These are phyloP conservation scores for Termitomyces sp. DNA, from an alignment of 1,284 basidiomycete genomes.

Conservation along the genomic window DNA sequence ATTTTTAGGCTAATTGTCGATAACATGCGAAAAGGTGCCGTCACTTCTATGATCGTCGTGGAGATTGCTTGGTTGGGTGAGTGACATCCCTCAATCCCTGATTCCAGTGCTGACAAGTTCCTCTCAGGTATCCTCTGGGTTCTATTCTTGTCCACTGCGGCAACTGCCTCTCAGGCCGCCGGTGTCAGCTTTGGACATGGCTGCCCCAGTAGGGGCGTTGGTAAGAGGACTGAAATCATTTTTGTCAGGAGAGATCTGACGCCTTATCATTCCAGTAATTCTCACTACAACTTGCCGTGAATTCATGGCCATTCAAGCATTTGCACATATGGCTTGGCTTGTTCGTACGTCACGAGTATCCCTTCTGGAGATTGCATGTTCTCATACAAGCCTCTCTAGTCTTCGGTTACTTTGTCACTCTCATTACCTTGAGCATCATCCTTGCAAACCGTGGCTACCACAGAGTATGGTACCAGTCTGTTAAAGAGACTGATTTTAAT, in stretches of 20 bases:
- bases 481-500: constrained; percentile 34
- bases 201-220: constrained; percentile 11
- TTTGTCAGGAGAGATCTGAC: not conserved
- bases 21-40: constrained; percentile 33
- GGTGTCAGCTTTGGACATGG: constrained; percentile 19
- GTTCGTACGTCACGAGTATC: constrained; percentile 31
- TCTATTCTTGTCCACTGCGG: constrained; percentile 51
- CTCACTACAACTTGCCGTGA: constrained; percentile 36
- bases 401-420: constrained; percentile 31
- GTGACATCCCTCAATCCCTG: constrained; percentile 9
- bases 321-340: constrained; percentile 49
- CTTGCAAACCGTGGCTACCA: constrained; percentile 33
- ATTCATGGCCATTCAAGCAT: constrained; percentile 42
- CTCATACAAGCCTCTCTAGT: constrained; percentile 28
- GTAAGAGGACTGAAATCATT: not conserved
- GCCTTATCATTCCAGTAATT: constrained; percentile 11
- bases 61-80: constrained; percentile 40
- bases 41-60: constrained; percentile 38
- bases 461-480: constrained; percentile 36
- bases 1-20: constrained; percentile 36
- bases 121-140: constrained; percentile 46
- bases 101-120: not conserved
- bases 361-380: constrained; percentile 1
- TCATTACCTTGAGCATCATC: constrained; percentile 32
- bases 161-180: constrained; percentile 26